Evolutionary conservation across 2,329 filamentous ascomycete species (phyloP).

Genomic region (Bipolaris oryzae): DNA sequence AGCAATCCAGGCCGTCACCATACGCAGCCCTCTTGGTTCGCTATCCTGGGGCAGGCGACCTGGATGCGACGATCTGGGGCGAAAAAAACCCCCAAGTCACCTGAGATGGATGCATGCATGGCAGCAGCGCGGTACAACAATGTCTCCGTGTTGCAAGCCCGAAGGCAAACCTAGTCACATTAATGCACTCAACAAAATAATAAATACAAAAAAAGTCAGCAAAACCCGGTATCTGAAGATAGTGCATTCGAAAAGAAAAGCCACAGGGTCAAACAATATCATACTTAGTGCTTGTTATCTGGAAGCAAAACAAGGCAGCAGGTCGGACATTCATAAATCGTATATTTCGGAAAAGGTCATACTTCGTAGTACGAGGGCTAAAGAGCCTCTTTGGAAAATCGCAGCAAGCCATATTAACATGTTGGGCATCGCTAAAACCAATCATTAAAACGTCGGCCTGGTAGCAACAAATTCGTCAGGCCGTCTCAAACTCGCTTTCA

Average conservation of each 20-base stretch:
- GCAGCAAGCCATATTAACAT: background rate
- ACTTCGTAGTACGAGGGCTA: no score
- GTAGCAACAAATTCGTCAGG: constrained; percentile 4
- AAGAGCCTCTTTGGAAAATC: background rate
- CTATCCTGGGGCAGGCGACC: background rate
- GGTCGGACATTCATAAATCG: background rate
- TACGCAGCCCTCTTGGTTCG: background rate
- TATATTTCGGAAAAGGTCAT: background rate
- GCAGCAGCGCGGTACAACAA: background rate
- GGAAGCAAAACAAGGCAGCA: no score
- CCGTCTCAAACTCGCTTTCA: background rate
- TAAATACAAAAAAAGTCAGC: no score
- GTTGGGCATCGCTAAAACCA: background rate
- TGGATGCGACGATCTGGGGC: background rate
- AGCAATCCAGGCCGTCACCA: background rate
- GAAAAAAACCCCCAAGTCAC: no score
- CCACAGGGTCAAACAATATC: no score
- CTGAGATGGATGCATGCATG: background rate
- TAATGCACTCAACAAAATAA: no score
- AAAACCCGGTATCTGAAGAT: no score
- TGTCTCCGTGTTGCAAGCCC: no score
- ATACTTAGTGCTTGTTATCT: no score
- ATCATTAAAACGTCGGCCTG: background rate
- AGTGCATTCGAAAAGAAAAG: no score
- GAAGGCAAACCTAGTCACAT: no score